Evolutionary conservation across 352 stramenopile species (phyloP).

Genomic region (Globisporangium cystogenes): DNA sequence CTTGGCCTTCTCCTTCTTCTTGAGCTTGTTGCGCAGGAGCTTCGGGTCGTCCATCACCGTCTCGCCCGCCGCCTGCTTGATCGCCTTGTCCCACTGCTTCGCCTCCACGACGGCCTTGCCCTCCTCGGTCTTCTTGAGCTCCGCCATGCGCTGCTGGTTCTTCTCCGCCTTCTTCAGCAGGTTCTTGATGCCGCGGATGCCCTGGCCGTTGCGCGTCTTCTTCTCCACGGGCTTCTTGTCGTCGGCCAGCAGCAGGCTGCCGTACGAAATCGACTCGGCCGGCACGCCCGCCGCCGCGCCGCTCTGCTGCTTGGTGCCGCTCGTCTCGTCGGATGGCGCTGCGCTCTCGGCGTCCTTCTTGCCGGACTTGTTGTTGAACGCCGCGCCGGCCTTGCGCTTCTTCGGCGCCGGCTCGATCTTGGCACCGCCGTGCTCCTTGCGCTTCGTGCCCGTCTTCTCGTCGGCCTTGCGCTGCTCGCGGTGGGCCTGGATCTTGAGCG

Average conservation of each 20-base stretch:
- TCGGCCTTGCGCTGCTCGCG: conserved; percentile 69
- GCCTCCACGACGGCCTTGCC: conserved; percentile 53
- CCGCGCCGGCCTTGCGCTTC: conserved; percentile 47
- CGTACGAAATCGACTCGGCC: conserved; percentile 59
- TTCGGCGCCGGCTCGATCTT: conserved; percentile 34
- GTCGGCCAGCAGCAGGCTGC: conserved; percentile 57
- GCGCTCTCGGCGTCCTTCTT: conserved; percentile 21
- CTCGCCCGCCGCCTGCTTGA: conserved; percentile 66
- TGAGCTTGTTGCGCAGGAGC: conserved; percentile 71
- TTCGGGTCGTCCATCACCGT: conserved; percentile 73
- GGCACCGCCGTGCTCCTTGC: conserved; percentile 17
- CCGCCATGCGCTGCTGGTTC: conserved; percentile 67
- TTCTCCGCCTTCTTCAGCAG: conserved; percentile 75
- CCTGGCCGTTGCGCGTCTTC: conserved; percentile 74
- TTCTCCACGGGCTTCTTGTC: conserved; percentile 43
- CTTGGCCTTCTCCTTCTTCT: conserved; percentile 83
- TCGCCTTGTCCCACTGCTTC: conserved; percentile 67
- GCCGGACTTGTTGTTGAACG: conserved; percentile 30
- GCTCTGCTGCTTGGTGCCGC: conserved; percentile 9
- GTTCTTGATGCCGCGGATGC: conserved; percentile 68
- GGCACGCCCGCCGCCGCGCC: conserved; percentile 18
- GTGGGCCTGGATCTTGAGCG: conserved; percentile 64
- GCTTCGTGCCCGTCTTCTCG: conserved; percentile 57
- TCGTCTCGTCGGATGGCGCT: background rate
- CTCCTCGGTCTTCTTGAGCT: conserved; percentile 78